Percentiles rank a stretch among this genome's conserved stretches.
Evolutionary conservation across 495 filamentous ascomycete species (phyloP).

Genomic region (Annulohypoxylon nitens): DNA sequence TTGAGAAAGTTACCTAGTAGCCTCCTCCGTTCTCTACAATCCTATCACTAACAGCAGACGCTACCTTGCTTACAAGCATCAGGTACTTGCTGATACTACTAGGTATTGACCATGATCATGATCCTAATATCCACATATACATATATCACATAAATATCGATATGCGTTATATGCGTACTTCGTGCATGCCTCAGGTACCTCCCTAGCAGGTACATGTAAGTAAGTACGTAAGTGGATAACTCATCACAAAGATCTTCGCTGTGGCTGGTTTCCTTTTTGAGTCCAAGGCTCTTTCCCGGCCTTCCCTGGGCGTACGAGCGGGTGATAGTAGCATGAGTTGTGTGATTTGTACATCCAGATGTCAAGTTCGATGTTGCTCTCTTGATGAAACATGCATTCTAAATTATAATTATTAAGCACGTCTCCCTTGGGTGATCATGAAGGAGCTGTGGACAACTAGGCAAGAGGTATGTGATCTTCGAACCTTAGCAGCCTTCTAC

Average conservation of each 20-base stretch:
- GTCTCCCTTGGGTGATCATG: not conserved
- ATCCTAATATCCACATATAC: too few relatives aligned
- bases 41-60: too few relatives aligned
- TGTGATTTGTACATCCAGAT: not conserved
- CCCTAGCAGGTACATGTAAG: not conserved
- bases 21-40: too few relatives aligned
- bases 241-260: slow-evolving; percentile 22
- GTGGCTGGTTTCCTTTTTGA: slow-evolving; percentile 13
- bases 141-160: too few relatives aligned
- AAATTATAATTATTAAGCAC: not conserved
- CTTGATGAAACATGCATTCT: slow-evolving; percentile 3
- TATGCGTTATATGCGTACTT: not conserved
- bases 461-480: not conserved
- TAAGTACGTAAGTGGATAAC: not conserved
- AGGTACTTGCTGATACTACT: too few relatives aligned
- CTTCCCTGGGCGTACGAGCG: not conserved
- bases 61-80: too few relatives aligned
- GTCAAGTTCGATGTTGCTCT: too few relatives aligned
- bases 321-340: not conserved
- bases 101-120: too few relatives aligned
- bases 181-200: too few relatives aligned
- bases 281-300: not conserved
- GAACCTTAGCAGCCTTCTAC: not conserved
- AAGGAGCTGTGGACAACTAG: not conserved
- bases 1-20: not conserved